These are phyloP conservation scores for Atkinsonella texensis DNA, from an alignment of 2,329 filamentous ascomycete species.

Conservation along the genomic window DNA sequence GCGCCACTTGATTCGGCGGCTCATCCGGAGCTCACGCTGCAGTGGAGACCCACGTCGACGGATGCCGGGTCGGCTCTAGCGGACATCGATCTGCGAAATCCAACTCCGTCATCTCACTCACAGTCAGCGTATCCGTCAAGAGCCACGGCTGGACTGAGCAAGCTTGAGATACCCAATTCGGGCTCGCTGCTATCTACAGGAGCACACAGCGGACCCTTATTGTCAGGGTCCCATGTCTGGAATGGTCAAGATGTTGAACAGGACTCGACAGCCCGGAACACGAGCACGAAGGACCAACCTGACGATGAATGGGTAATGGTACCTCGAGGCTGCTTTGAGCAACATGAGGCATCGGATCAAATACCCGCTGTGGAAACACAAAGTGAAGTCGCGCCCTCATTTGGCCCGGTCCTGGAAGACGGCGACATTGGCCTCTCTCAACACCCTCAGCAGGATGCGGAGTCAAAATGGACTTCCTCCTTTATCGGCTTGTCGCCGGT, in stretches of 20 bases:
- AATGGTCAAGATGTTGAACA: background rate
- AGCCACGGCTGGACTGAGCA: constrained; percentile 8
- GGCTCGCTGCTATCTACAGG: background rate
- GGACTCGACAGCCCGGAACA: background rate
- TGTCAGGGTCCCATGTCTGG: background rate
- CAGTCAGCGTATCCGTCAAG: constrained; percentile 1
- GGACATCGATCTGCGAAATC: background rate
- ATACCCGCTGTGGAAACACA: background rate
- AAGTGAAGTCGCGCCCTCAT: background rate
- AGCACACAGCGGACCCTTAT: background rate
- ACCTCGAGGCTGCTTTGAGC: constrained; percentile 12
- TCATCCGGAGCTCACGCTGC: background rate
- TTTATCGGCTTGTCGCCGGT: constrained; percentile 49
- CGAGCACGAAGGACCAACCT: background rate
- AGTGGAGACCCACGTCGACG: background rate
- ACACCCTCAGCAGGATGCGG: constrained; percentile 10
- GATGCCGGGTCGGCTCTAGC: background rate
- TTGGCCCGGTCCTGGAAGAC: constrained; percentile 4
- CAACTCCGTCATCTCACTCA: constrained; percentile 1
- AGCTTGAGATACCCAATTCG: constrained; percentile 7
- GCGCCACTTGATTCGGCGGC: constrained; percentile 7
- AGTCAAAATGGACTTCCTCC: constrained; percentile 32
- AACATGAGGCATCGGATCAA: background rate
- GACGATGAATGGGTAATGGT: constrained; percentile 22
- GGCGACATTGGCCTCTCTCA: constrained; percentile 7